Evolutionary conservation across 148 eudicot genomes (phyloP).

Genomic region (Rhododendron mucronatum): DNA sequence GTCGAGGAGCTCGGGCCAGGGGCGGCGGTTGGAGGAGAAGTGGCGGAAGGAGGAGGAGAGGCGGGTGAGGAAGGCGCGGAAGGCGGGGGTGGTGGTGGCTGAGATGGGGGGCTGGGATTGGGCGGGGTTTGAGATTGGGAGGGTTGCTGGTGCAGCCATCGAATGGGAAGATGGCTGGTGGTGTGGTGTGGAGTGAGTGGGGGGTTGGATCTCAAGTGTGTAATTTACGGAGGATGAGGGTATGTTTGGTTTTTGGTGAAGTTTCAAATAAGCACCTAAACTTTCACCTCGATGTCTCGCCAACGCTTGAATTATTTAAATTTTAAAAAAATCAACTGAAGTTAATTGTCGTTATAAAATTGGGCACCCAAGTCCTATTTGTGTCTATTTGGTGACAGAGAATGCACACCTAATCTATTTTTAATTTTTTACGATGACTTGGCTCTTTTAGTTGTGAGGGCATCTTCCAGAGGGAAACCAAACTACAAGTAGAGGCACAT

Average conservation of each 20-base stretch:
- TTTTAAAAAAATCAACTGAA: no score
- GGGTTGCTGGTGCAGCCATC: slow-evolving; percentile 50
- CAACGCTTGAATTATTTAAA: no score
- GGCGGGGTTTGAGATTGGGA: slow-evolving; percentile 38
- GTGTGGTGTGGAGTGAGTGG: neutral
- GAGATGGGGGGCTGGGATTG: slow-evolving; percentile 18
- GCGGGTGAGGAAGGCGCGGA: slow-evolving; percentile 50
- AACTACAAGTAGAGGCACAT: no score
- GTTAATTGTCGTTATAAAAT: no score
- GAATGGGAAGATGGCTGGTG: neutral
- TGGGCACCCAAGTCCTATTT: no score
- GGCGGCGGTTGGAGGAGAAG: slow-evolving; percentile 62
- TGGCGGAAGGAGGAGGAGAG: slow-evolving; percentile 46
- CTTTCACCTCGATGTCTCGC: no score
- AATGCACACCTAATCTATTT: no score
- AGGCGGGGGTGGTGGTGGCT: slow-evolving; percentile 53
- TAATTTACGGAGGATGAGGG: neutral
- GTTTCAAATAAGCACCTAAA: no score
- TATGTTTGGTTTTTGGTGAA: neutral
- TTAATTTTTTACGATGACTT: no score
- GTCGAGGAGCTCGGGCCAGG: slow-evolving; percentile 66
- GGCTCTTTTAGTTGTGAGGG: no score
- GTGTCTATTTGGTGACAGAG: no score
- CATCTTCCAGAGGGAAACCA: no score
- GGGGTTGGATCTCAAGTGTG: neutral